These are phyloP conservation scores for Ensete glaucum DNA, from an alignment of 176 grass and related monocot species.

Conservation along the genomic window DNA sequence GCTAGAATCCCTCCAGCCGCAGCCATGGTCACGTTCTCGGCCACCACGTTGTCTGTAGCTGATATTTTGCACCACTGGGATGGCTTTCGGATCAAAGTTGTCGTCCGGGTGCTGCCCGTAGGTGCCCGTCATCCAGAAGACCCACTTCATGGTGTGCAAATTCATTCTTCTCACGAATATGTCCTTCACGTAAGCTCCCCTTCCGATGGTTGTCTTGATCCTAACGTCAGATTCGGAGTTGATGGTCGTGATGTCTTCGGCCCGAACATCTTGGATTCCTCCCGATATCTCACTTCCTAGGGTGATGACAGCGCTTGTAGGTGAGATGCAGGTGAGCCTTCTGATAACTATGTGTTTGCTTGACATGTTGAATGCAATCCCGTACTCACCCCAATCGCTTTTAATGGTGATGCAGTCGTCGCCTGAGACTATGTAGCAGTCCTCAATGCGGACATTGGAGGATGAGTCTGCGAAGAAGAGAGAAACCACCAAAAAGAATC, in stretches of 20 bases:
- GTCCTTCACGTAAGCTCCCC: slow-evolving; percentile 69
- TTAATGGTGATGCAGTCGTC: slow-evolving; percentile 91
- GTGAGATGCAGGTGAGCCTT: slow-evolving; percentile 82
- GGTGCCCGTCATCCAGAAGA: slow-evolving; percentile 66
- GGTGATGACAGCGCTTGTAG: slow-evolving; percentile 79
- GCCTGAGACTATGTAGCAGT: slow-evolving; percentile 75
- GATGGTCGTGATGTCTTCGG: slow-evolving; percentile 52
- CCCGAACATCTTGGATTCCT: slow-evolving; percentile 56
- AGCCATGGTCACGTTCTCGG: slow-evolving; percentile 73
- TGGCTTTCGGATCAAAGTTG: slow-evolving; percentile 48
- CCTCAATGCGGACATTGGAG: slow-evolving; percentile 70
- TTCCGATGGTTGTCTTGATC: slow-evolving; percentile 79
- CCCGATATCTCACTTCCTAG: slow-evolving; percentile 97
- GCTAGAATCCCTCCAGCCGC: slow-evolving; percentile 64
- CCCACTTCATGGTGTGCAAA: slow-evolving; percentile 85
- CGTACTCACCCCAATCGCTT: slow-evolving; percentile 94
- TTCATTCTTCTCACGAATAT: slow-evolving; percentile 50
- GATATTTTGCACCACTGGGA: slow-evolving; percentile 49
- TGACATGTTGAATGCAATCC: slow-evolving; percentile 67
- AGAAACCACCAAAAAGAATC: neutral
- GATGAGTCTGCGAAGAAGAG: slow-evolving; percentile 43
- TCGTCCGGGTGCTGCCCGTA: slow-evolving; percentile 78
- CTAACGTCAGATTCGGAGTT: slow-evolving; percentile 80
- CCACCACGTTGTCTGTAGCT: slow-evolving; percentile 67
- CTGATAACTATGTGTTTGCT: slow-evolving; percentile 66